A percentile compares a stretch with the other conserved stretches of the same genome.
These are phyloP conservation scores for Pulveroboletus sp. DNA, from an alignment of 768 basidiomycete genomes.

Conservation along the genomic window DNA sequence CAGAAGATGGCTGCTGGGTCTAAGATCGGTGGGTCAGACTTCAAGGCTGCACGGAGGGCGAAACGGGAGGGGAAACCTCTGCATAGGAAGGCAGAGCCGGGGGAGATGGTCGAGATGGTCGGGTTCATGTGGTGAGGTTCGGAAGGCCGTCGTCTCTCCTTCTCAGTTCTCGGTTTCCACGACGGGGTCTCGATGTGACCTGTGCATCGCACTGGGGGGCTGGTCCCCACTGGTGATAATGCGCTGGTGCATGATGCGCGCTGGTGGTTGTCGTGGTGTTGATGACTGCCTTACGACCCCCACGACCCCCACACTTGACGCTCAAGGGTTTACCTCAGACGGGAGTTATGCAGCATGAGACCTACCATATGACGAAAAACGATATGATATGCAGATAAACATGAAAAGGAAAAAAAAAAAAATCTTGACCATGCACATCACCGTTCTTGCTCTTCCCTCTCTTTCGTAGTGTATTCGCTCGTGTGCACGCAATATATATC, in stretches of 20 bases:
- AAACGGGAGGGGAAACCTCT: constrained; percentile 19
- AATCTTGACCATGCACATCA: too few species aligned
- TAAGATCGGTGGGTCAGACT: constrained; percentile 24
- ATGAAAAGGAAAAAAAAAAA: too few species aligned
- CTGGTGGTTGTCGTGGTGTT: neutral
- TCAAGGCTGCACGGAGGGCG: constrained; percentile 26
- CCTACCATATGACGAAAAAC: too few species aligned
- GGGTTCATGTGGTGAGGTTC: constrained; percentile 17
- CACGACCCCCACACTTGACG: too few species aligned
- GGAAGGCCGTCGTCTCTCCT: neutral
- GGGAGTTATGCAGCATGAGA: too few species aligned
- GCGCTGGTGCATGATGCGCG: too few species aligned
- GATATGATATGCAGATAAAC: too few species aligned
- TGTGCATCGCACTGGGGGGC: neutral
- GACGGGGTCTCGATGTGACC: neutral
- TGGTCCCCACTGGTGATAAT: neutral
- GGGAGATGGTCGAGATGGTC: constrained; percentile 28
- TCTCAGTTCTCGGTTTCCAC: neutral
- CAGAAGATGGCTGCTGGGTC: constrained; percentile 21
- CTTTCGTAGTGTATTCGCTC: too few species aligned
- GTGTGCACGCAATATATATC: too few species aligned
- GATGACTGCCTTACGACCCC: too few species aligned
- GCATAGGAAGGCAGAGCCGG: constrained; percentile 5
- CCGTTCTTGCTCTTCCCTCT: too few species aligned
- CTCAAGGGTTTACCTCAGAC: too few species aligned